Evolutionary conservation across 345 rosid species (phyloP), one percentile per base, ranked within the genome.

Genomic region (Salix suchowensis): DNA sequence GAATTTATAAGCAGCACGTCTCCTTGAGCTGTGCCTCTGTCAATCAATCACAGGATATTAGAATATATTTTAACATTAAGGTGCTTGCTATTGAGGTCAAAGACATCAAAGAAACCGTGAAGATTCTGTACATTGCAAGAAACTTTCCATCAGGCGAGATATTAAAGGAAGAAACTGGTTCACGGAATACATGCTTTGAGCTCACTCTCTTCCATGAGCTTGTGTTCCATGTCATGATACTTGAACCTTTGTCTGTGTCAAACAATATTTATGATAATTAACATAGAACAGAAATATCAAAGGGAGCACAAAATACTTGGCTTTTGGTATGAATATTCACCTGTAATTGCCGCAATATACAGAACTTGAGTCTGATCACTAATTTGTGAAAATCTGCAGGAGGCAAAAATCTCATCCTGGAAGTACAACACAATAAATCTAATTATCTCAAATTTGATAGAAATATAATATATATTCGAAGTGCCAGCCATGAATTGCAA

Each of bases 341-440:
- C 97, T 78, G 92, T 94, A 75, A 86, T 87, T 46, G 97, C 95
- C 82, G 90, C 94, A 73, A 88, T 77, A 75, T 84, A 90, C 44
- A 96, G 89, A 84, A 90, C 80, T 74, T 76, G 86, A 46, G 77
- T 77, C 73, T 83, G 83, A 76, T 86, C 90, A 66, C 61, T 78
- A 77, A 72, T 78, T 72, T 83, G 86, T 37, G 90, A 86, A 86
- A 94, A 96, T 85, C 93, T 90, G 82, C 99, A 92, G 69, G 76
- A 88, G 78, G 89, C 88, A 86, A 94, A 92, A 65, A 82, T 37
- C 89, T 96, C 99, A 76, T 85, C 99, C 98, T 93, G 87, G 65
- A 68, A 70, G 73, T 28, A 68, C 75, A 24, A 80, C 30, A 73
- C 2, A 23, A 11, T 58, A 65, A 62, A 74, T 54, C 32, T 67